phyloP scores from a whole-genome alignment of 2,329 filamentous ascomycete genomes.

The Xylariaceae sp. region DNA sequence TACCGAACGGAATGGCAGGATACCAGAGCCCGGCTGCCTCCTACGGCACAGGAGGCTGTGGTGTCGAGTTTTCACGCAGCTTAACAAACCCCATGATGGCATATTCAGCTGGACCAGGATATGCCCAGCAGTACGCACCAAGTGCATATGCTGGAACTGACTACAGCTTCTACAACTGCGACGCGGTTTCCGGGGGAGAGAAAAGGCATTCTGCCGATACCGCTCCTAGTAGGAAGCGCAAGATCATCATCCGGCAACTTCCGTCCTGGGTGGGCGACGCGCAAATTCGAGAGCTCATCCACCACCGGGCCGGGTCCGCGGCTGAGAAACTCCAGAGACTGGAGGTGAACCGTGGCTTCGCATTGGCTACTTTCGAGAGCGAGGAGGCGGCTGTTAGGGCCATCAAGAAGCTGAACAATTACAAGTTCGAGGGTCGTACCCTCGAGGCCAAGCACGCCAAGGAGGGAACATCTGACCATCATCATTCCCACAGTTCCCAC shows the following conservation, averaged over 20 bases:
- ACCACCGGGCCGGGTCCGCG: slow-evolving; percentile 22
- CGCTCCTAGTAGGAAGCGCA: slow-evolving; percentile 24
- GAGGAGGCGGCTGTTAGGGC: slow-evolving; percentile 24
- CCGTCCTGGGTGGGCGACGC: slow-evolving; percentile 20
- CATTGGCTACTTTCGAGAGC: slow-evolving; percentile 24
- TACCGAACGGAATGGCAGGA: slow-evolving; percentile 7
- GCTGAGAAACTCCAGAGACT: slow-evolving; percentile 25
- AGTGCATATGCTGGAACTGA: slow-evolving; percentile 18
- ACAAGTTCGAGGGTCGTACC: slow-evolving; percentile 22
- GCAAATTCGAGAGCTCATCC: slow-evolving; percentile 27
- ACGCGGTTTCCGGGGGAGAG: slow-evolving; percentile 4
- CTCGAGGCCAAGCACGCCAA: slow-evolving; percentile 25
- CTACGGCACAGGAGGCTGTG: slow-evolving; percentile 3
- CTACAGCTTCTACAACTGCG: slow-evolving; percentile 15
- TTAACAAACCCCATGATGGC: slow-evolving; percentile 2
- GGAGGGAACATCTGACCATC: slow-evolving; percentile 25
- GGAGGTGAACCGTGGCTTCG: slow-evolving; percentile 25
- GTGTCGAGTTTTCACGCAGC: slow-evolving; percentile 3
- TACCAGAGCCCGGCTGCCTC: slow-evolving; percentile 8
- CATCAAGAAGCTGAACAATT: slow-evolving; percentile 25
- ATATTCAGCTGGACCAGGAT: slow-evolving; percentile 6
- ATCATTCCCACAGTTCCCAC: slow-evolving; percentile 12
- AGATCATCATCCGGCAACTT: slow-evolving; percentile 29
- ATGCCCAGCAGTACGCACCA: slow-evolving; percentile 17
- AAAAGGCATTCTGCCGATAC: slow-evolving; percentile 6